A percentile compares a stretch with the other conserved stretches of the same genome.
These are phyloP conservation scores for Aureobasidium lini DNA, from an alignment of 2,329 filamentous ascomycete genomes.

Conservation along the genomic window DNA sequence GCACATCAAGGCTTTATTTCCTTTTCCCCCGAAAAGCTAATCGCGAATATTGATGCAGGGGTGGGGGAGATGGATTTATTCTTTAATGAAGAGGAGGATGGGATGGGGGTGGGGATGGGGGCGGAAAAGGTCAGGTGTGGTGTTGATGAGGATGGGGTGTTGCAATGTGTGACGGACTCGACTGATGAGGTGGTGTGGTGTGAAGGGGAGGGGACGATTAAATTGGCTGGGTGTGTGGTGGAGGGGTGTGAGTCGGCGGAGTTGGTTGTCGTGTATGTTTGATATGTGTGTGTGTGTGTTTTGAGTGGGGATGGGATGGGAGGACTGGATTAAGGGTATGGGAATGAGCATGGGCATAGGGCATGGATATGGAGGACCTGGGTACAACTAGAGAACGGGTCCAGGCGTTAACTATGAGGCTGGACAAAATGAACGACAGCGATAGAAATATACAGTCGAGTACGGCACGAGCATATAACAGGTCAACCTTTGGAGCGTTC, in stretches of 20 bases:
- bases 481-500: no score
- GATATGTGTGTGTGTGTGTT: background rate
- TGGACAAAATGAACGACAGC: no score
- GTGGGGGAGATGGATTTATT: conserved; percentile 34
- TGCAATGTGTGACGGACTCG: background rate
- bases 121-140: background rate
- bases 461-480: no score
- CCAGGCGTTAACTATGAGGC: no score
- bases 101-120: conserved; percentile 14
- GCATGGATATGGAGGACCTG: no score
- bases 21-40: background rate
- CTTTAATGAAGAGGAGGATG: conserved; percentile 24
- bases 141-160: background rate
- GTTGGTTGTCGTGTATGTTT: background rate
- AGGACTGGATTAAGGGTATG: no score
- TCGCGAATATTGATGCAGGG: conserved; percentile 31
- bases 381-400: no score
- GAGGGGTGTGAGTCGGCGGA: background rate
- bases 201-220: background rate
- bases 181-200: background rate
- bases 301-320: no score
- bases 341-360: no score
- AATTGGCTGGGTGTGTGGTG: background rate
- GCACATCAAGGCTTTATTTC: background rate
- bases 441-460: no score